Base-by-base conservation (phyloP, 441 rosid genomes). In the Flueggea neowawraea region DNA sequence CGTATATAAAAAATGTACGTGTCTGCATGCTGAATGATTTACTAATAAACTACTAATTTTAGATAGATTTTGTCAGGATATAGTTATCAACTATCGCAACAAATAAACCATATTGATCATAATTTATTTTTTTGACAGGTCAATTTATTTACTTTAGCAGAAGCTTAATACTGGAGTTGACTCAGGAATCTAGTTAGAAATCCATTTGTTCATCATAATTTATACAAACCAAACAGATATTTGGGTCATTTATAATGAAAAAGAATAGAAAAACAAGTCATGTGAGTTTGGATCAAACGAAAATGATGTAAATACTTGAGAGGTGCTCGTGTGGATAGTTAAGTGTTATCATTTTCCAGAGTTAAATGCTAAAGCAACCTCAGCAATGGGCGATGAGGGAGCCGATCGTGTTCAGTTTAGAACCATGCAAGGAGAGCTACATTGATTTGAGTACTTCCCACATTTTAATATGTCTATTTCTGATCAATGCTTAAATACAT, bases 391-490 rank as follows among this genome's bases (percentile, higher is more conserved):
- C 45, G 14, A 52, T 9, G 12, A 51, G 50, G 31, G 57, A 54
- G 58, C 33, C 31, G 16, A 69, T 64, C 60, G 17, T 41, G 36
- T 54, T 63, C 41, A 36, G 41, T 73, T 45, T 36, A 36, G 41
- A 36, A 36, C 9, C 16, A 55, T 31, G 44, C 58, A 16, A 33
- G 4, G 41, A 22, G 28, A 22, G 28, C 2, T 22, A 22, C 28
- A 22, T 22, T 22, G 28, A 22, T 22, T 22, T 22, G 28, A 2
- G 28, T 22, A 22, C 28, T 22, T 22, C 28, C 28, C 28, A 22
- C 28, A 22, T 22, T 22, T 22, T 22, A 22, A 43, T 43, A 3
- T 43, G 12, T 43, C 8, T 33, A 55, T n/a, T 13, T 33, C 7
- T 15, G 59, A 11, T 43, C 3, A 6, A 6, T 43, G 45, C 45